phyloP scores from a whole-genome alignment of 805 yeast species.

The Wickerhamiella nectarea region DNA sequence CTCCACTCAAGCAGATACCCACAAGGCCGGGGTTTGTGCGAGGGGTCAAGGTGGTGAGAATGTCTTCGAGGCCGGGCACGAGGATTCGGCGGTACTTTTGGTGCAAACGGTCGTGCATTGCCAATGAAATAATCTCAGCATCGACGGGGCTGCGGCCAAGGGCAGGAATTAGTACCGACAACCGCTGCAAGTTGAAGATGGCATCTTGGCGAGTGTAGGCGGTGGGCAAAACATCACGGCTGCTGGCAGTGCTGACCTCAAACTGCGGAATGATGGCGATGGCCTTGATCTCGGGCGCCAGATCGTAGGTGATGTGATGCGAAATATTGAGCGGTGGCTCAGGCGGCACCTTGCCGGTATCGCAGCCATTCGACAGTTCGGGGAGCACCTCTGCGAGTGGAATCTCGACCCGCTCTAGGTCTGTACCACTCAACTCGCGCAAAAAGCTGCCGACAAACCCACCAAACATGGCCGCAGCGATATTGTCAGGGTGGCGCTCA shows the following conservation, averaged over 20 bases:
- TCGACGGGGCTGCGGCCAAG: constrained; percentile 75
- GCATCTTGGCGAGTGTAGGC: constrained; percentile 68
- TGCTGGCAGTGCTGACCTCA: constrained; percentile 83
- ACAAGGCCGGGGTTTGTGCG: constrained; percentile 67
- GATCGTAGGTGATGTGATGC: constrained; percentile 71
- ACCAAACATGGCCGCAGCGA: constrained; percentile 98
- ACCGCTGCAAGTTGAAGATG: constrained; percentile 83
- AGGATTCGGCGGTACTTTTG: constrained; percentile 91
- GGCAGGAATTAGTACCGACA: constrained; percentile 86
- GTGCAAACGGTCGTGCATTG: constrained; percentile 94
- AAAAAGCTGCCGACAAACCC: constrained; percentile 94
- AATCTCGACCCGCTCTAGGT: constrained; percentile 60
- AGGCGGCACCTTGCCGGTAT: constrained; percentile 57
- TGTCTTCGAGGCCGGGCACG: constrained; percentile 81
- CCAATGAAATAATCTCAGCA: constrained; percentile 69
- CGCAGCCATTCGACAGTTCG: constrained; percentile 54
- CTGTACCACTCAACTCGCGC: constrained; percentile 62
- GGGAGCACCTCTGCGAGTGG: constrained; percentile 80
- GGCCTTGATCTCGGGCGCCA: constrained; percentile 74
- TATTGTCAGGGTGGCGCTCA: constrained; percentile 96
- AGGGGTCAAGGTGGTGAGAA: constrained; percentile 69
- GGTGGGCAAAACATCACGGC: constrained; percentile 79
- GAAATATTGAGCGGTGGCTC: constrained; percentile 80
- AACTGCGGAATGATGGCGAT: constrained; percentile 86
- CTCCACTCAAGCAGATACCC: constrained; percentile 93